Evolutionary conservation across 495 filamentous ascomycete species (phyloP).

Genomic region (Annulohypoxylon stygium): DNA sequence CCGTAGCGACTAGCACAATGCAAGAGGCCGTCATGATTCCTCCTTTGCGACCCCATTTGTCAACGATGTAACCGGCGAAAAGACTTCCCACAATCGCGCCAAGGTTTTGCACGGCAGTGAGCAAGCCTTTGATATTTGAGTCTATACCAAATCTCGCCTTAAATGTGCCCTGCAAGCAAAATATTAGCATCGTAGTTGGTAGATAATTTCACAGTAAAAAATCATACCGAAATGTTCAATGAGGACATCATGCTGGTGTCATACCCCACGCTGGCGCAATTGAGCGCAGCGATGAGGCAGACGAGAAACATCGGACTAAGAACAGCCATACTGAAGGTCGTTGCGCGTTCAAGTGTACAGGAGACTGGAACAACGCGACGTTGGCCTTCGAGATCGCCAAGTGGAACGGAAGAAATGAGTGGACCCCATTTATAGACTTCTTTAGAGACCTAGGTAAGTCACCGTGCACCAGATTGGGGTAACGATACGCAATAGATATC

Average conservation of each 20-base stretch:
- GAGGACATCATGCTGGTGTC: conserved; percentile 9
- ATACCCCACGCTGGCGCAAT: conserved; percentile 7
- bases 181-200: neutral
- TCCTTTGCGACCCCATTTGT: neutral
- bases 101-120: conserved; percentile 8
- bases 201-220: neutral
- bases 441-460: neutral
- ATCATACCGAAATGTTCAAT: conserved; percentile 1
- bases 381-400: neutral
- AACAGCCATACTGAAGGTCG: neutral
- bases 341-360: neutral
- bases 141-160: neutral
- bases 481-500: neutral
- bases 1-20: neutral
- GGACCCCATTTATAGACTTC: conserved; percentile 3
- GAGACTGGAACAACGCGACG: neutral
- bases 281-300: conserved; percentile 6
- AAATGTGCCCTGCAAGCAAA: neutral
- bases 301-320: conserved; percentile 3
- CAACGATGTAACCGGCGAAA: conserved; percentile 1
- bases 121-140: conserved; percentile 1
- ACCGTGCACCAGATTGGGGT: neutral
- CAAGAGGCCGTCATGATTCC: neutral
- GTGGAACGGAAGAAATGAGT: neutral
- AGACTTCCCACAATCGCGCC: conserved; percentile 11